phyloP scores from a whole-genome alignment of 805 yeast species.

The Saturnispora diversa region DNA sequence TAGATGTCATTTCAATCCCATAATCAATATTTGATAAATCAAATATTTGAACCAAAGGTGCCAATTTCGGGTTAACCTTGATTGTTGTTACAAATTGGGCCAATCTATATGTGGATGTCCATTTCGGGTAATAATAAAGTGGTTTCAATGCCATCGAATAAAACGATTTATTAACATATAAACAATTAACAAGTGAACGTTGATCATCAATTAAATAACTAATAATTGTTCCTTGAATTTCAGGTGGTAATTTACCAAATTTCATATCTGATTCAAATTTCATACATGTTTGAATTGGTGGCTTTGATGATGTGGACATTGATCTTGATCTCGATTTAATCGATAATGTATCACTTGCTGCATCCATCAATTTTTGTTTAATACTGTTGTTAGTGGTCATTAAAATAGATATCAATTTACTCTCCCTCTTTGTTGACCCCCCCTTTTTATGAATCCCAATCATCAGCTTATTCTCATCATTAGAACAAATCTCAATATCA shows the following conservation, averaged over 20 bases:
- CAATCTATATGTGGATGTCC: constrained; percentile 67
- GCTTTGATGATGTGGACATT: constrained; percentile 10
- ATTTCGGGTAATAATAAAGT: constrained; percentile 45
- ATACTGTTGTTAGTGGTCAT: constrained; percentile 29
- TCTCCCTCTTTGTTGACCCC: constrained; percentile 11
- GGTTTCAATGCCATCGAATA: constrained; percentile 44
- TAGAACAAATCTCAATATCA: too few species aligned
- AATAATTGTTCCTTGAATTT: constrained; percentile 35
- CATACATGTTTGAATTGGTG: too few species aligned
- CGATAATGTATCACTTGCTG: constrained; percentile 37
- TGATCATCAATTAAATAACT: constrained; percentile 30
- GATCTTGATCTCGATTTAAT: constrained; percentile 26
- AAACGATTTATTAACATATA: constrained; percentile 46
- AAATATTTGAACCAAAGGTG: constrained; percentile 44
- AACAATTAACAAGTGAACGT: constrained; percentile 34
- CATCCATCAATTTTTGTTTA: constrained; percentile 28
- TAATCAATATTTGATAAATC: constrained; percentile 48
- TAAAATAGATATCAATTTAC: constrained; percentile 29
- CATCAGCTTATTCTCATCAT: too few species aligned
- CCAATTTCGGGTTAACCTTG: constrained; percentile 48
- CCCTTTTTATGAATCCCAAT: too few species aligned
- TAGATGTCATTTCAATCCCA: constrained; percentile 29
- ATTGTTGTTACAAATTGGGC: constrained; percentile 72
- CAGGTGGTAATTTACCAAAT: constrained; percentile 34
- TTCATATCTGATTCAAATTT: constrained; percentile 7